A percentile compares a stretch with the other conserved stretches of the same genome.
Evolutionary conservation across 1,284 basidiomycete genomes (phyloP).

Genomic region (Tausonia pullulans): DNA sequence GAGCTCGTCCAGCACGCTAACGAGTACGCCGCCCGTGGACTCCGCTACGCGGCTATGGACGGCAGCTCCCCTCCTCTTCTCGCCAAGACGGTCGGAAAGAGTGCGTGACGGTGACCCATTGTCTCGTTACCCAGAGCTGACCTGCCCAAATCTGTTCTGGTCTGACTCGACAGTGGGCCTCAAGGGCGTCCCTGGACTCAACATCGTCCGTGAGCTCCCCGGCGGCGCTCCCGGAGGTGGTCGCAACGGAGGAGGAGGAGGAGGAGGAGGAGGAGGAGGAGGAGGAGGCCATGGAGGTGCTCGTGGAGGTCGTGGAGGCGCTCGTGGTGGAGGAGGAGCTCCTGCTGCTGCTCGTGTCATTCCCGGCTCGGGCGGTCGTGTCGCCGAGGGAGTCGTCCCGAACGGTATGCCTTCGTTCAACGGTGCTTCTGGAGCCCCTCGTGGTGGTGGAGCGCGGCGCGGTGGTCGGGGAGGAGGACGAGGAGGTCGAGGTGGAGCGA

Average conservation of each 20-base stretch:
- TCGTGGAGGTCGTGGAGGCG: constrained; percentile 17
- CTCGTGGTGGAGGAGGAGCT: constrained; percentile 15
- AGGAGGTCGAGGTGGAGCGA: not conserved
- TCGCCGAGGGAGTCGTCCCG: too few species aligned
- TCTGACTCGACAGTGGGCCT: not conserved
- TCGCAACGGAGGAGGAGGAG: not conserved
- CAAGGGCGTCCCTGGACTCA: constrained; percentile 38
- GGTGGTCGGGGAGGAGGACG: not conserved
- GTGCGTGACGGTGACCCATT: not conserved
- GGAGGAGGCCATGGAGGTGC: constrained; percentile 16
- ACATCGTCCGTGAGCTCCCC: constrained; percentile 23
- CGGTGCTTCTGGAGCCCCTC: not conserved
- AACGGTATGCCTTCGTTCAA: not conserved
- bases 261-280: constrained; percentile 14
- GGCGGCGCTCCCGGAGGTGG: constrained; percentile 14
- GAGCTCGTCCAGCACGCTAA: constrained; percentile 41
- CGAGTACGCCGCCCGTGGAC: constrained; percentile 38
- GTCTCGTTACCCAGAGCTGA: not conserved
- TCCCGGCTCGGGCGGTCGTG: not conserved
- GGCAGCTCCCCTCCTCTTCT: constrained; percentile 38
- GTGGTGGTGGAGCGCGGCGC: not conserved
- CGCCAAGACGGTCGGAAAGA: constrained; percentile 44
- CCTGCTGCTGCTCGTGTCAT: not conserved
- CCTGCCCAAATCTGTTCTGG: not conserved
- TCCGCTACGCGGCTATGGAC: not conserved